Evolutionary conservation across 495 filamentous ascomycete species (phyloP).

Genomic region (Penicillium paradoxum): DNA sequence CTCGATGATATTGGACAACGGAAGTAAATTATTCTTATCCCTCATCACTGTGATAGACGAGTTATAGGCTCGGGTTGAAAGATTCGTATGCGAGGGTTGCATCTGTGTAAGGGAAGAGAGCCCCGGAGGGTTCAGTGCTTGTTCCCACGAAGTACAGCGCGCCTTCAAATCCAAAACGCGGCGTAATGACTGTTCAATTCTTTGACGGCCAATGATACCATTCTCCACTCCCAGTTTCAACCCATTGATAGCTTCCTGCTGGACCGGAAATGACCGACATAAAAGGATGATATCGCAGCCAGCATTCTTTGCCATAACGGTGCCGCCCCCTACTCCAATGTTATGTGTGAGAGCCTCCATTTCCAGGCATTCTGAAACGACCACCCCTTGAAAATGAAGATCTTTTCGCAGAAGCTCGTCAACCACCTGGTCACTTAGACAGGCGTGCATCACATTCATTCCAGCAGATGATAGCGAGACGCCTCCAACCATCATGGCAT

Average conservation of each 20-base stretch:
- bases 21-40: conserved; percentile 73
- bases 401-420: conserved; percentile 77
- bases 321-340: conserved; percentile 86
- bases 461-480: conserved; percentile 81
- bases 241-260: conserved; percentile 81
- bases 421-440: conserved; percentile 83
- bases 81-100: conserved; percentile 68
- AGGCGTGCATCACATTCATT: conserved; percentile 89
- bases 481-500: conserved; percentile 90
- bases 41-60: conserved; percentile 80
- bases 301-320: conserved; percentile 90
- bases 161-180: conserved; percentile 71
- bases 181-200: conserved; percentile 67
- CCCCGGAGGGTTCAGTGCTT: conserved; percentile 74
- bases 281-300: conserved; percentile 83
- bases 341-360: conserved; percentile 91
- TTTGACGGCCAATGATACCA: conserved; percentile 69
- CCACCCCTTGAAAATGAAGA: conserved; percentile 80
- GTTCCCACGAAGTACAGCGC: conserved; percentile 75
- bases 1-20: conserved; percentile 69
- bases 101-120: conserved; percentile 66
- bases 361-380: conserved; percentile 91
- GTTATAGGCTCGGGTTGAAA: conserved; percentile 80
- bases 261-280: conserved; percentile 77
- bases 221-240: conserved; percentile 82